Percentiles rank a stretch among this genome's conserved stretches.
These are phyloP conservation scores for Hippophae rhamnoides DNA, from an alignment of 306 rosid genomes.

Conservation along the genomic window DNA sequence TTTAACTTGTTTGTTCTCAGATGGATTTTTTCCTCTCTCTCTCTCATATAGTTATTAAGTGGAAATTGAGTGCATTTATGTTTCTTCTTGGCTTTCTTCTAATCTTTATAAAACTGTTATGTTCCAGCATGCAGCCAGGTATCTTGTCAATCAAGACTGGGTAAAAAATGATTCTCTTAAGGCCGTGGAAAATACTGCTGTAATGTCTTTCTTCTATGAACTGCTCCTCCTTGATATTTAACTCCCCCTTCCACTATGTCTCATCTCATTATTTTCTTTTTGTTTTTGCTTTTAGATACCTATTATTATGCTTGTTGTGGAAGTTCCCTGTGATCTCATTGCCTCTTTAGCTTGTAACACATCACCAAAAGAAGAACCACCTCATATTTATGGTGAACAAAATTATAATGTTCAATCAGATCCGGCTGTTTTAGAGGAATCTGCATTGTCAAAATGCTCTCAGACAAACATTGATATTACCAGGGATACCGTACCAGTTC, in stretches of 20 bases:
- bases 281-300: conserved; percentile 54
- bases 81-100: conserved; percentile 1
- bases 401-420: conserved; percentile 33
- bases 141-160: conserved; percentile 95
- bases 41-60: too few relatives aligned
- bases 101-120: conserved; percentile 1
- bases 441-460: conserved; percentile 37
- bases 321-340: conserved; percentile 73
- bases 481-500: conserved; percentile 61
- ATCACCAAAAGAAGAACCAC: conserved; percentile 67
- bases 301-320: conserved; percentile 91
- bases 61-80: not conserved
- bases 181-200: conserved; percentile 95
- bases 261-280: conserved; percentile 19
- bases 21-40: too few relatives aligned
- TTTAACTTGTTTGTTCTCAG: too few relatives aligned
- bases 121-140: conserved; percentile 94
- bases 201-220: conserved; percentile 28
- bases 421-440: conserved; percentile 47
- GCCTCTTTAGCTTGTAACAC: conserved; percentile 43
- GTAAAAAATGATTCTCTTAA: conserved; percentile 83
- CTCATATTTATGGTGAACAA: conserved; percentile 33
- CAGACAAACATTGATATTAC: conserved; percentile 34
- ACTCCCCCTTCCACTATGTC: conserved; percentile 4
- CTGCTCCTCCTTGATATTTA: conserved; percentile 10